Conservation (phyloP, 1,284 basidiomycete species). For the Leccinum pallidistipes region DNA sequence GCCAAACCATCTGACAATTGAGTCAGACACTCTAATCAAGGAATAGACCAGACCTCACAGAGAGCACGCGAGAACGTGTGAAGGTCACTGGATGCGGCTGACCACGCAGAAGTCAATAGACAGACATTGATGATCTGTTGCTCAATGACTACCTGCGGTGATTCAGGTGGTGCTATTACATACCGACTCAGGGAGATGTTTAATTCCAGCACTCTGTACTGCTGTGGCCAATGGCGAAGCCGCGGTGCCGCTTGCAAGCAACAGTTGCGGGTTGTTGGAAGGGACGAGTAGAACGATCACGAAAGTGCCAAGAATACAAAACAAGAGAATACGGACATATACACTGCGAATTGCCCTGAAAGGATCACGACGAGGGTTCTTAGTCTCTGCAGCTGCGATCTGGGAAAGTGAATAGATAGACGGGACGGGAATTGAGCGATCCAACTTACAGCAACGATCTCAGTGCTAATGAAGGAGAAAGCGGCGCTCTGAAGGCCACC, state of each 20-base stretch:
- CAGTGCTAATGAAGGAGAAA: slow-evolving; percentile 75
- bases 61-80: slow-evolving; percentile 82
- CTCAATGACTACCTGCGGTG: slow-evolving; percentile 27
- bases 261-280: slow-evolving; percentile 49
- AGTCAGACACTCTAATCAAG: background rate
- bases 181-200: slow-evolving; percentile 51
- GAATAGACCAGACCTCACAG: slow-evolving; percentile 47
- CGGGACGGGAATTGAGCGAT: background rate
- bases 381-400: slow-evolving; percentile 67
- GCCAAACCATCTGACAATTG: slow-evolving; percentile 69
- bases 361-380: slow-evolving; percentile 52
- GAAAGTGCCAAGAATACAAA: slow-evolving; percentile 55
- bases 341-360: slow-evolving; percentile 63
- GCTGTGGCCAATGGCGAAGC: slow-evolving; percentile 68
- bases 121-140: slow-evolving; percentile 80
- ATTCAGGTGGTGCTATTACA: background rate
- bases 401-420: slow-evolving; percentile 18
- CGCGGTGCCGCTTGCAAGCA: slow-evolving; percentile 33
- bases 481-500: slow-evolving; percentile 61
- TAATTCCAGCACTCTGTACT: slow-evolving; percentile 61
- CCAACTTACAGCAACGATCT: slow-evolving; percentile 69
- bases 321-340: slow-evolving; percentile 65
- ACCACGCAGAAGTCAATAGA: slow-evolving; percentile 84
- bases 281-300: slow-evolving; percentile 68
- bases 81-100: slow-evolving; percentile 80